A percentile compares a stretch with the other conserved stretches of the same genome.
phyloP scores from a whole-genome alignment of 371 early-diverging fungal genomes.

The Mortierella sp. region DNA sequence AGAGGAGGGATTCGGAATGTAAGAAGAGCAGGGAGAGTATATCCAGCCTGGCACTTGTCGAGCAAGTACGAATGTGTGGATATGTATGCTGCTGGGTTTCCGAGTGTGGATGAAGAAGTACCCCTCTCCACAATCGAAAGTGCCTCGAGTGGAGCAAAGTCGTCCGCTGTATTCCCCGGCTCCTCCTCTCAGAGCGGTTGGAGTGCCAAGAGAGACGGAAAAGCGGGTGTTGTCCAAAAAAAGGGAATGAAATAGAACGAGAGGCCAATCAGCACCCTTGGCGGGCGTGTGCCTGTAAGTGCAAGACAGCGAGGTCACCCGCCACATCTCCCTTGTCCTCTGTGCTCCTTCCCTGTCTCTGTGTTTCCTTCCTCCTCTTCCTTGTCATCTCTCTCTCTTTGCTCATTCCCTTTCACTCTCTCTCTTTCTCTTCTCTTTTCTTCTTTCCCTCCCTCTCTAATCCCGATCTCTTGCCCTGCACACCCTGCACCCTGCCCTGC shows the following conservation, averaged over 20 bases:
- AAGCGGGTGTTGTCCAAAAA: background rate
- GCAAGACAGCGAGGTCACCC: slow-evolving; percentile 6
- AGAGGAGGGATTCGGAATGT: background rate
- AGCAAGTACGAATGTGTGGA: background rate
- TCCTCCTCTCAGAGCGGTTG: background rate
- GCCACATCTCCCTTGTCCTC: background rate
- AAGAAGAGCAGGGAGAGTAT: background rate
- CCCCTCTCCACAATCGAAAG: background rate
- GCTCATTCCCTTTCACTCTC: background rate
- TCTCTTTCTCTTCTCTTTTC: background rate
- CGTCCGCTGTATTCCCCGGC: no score
- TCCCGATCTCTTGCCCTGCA: background rate
- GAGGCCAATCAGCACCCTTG: background rate
- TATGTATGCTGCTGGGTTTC: background rate
- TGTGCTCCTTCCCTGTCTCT: slow-evolving; percentile 6
- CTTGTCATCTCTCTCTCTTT: background rate
- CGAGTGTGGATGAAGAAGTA: background rate
- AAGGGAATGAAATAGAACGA: background rate
- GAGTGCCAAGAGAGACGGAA: background rate
- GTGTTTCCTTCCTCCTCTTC: background rate
- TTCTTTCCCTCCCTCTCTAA: background rate
- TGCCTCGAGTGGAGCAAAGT: background rate
- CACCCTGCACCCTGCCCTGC: background rate
- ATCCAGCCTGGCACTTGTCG: background rate
- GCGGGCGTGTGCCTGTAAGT: background rate